Conservation (phyloP, 2,329 filamentous ascomycete genomes). For the Fonsecaea multimorphosa region DNA sequence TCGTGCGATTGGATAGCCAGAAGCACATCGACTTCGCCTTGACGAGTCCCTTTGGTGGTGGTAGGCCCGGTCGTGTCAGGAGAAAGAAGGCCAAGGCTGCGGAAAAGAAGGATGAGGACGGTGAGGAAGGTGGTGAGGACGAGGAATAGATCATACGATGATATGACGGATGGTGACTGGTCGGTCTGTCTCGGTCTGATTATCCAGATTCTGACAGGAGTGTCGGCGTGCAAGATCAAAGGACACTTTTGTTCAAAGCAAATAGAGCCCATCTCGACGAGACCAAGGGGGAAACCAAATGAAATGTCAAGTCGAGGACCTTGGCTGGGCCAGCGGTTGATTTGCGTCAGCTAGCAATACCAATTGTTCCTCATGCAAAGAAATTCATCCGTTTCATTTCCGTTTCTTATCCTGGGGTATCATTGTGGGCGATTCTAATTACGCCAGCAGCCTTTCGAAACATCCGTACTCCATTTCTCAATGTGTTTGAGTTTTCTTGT, state of each 20-base stretch:
- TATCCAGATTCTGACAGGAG: background rate
- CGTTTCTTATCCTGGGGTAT: background rate
- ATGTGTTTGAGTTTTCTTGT: background rate
- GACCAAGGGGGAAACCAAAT: background rate
- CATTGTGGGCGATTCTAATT: background rate
- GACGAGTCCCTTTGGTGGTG: conserved; percentile 96
- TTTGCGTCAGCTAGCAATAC: background rate
- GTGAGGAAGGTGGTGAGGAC: conserved; percentile 39
- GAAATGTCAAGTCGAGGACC: background rate
- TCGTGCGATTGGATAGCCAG: conserved; percentile 99
- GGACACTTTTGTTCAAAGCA: background rate
- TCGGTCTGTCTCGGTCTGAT: background rate
- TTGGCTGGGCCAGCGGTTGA: background rate
- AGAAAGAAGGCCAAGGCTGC: conserved; percentile 99
- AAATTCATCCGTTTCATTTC: background rate
- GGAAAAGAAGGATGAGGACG: conserved; percentile 65
- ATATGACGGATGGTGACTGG: background rate
- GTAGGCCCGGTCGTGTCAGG: conserved; percentile 94
- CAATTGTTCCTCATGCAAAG: background rate
- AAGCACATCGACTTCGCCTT: conserved; percentile 99
- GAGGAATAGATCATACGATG: conserved; percentile 67
- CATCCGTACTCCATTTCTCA: background rate
- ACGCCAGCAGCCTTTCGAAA: background rate
- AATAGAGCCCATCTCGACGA: background rate
- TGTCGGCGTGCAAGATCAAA: background rate